phyloP scores from a whole-genome alignment of 2,329 filamentous ascomycete genomes.

The Sarocladiaceae sp. region DNA sequence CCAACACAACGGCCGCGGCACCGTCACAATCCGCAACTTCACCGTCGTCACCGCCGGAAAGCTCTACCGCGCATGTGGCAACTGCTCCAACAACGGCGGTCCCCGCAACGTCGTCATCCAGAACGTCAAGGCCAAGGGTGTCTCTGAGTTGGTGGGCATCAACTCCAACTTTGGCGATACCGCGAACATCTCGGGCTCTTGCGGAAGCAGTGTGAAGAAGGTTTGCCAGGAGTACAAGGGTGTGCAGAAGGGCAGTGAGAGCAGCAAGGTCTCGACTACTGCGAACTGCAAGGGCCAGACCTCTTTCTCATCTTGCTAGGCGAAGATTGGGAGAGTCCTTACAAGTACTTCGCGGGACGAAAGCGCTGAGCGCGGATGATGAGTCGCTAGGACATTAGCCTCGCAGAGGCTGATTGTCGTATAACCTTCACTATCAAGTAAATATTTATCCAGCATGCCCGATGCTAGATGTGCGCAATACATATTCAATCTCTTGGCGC shows the following conservation, averaged over 20 bases:
- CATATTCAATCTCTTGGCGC: too few species aligned
- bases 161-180: slow-evolving; percentile 31
- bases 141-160: slow-evolving; percentile 35
- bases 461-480: too few species aligned
- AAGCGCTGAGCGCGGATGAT: too few species aligned
- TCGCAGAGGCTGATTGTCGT: too few species aligned
- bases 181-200: slow-evolving; percentile 6
- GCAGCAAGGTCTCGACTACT: slow-evolving; percentile 15
- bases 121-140: slow-evolving; percentile 43
- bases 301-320: neutral
- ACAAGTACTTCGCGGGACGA: too few species aligned
- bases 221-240: slow-evolving; percentile 18
- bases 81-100: slow-evolving; percentile 32
- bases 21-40: slow-evolving; percentile 26
- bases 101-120: slow-evolving; percentile 17
- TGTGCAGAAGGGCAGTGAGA: slow-evolving; percentile 13
- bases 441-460: too few species aligned
- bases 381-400: too few species aligned
- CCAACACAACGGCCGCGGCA: slow-evolving; percentile 30
- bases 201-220: slow-evolving; percentile 14
- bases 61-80: slow-evolving; percentile 44
- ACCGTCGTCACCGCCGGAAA: slow-evolving; percentile 36
- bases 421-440: too few species aligned
- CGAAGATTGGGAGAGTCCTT: too few species aligned
- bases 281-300: neutral